Evolutionary conservation across 495 filamentous ascomycete genomes (phyloP), one percentile per base, ranked within the genome.

Genomic region (Aspergillus ellipticus): DNA sequence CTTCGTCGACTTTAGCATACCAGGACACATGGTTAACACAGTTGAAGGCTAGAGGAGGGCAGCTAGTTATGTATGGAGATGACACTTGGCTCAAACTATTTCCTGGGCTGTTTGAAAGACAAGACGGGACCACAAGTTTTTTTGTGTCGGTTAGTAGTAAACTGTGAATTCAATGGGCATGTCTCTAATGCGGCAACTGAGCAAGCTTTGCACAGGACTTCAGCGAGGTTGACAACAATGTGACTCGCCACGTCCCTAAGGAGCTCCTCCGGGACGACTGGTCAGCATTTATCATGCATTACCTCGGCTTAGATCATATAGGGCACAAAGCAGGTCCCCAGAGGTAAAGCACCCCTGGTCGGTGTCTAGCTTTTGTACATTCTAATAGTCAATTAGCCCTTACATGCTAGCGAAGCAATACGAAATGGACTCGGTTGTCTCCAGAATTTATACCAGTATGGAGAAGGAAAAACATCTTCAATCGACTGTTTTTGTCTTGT

Each of bases 61-160:
- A 88, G 58, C 76, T 97, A 49, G 77, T 96, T 66, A 93, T 99
- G 89, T 96, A 95, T 61, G 94, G 94, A 42, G 94, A 99, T 66
- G 94, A 99, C 68, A 99, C 94, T 13, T 99, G 94, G 94, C 75
- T 97, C 53, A 97, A 96, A 70, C 80, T 99, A 31, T 97, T 99
- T 66, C 94, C 94, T 5, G 83, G 80, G 7, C 87, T 85, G 35
- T 99, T 99, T 72, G 82, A 82, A 59, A 84, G 92, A 28, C 77
- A 82, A 17, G 94, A 99, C 66, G 95, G 95, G 33, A 97, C 95
- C 2, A 89, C 90, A 33, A 97, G 92, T 71, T 99, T 99, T 68
- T 99, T 97, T 70, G 94, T 99, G 57, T 92, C 94, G 72, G 92
- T 96, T 64, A 80, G 89, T 85, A 53, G 46, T 62, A 59, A 46